Conservation (phyloP, 257 asterid species). For the Solanum arcanum region DNA sequence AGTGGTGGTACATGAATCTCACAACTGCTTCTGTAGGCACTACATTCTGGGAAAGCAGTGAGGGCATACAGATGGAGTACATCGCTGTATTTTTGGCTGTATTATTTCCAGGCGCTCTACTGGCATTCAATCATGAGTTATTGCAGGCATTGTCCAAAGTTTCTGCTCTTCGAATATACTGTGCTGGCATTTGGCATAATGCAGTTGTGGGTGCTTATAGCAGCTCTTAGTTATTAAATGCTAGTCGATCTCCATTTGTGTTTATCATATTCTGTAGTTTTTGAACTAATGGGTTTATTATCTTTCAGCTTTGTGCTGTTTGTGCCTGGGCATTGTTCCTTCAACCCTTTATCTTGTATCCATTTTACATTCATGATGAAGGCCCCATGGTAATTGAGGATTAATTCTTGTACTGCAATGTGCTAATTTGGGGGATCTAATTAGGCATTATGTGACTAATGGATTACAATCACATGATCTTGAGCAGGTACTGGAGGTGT, state of each 20-base stretch:
- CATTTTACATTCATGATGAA: conserved; percentile 56
- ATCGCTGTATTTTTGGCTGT: conserved; percentile 67
- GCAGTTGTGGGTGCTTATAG: conserved; percentile 46
- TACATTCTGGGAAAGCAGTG: conserved; percentile 50
- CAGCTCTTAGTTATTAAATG: neutral
- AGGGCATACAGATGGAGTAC: conserved; percentile 78
- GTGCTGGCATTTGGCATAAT: conserved; percentile 97
- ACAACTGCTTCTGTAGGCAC: conserved; percentile 20
- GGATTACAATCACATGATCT: neutral
- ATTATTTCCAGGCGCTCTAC: conserved; percentile 87
- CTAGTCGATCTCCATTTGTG: neutral
- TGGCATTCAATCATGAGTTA: conserved; percentile 63
- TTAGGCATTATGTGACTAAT: conserved; percentile 3
- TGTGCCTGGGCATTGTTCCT: conserved; percentile 47
- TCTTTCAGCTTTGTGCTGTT: conserved; percentile 56
- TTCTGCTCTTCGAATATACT: conserved; percentile 76
- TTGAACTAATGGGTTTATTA: conserved; percentile 4
- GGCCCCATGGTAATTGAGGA: conserved; percentile 49
- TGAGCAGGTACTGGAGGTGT: conserved; percentile 63
- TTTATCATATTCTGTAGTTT: conserved; percentile 1
- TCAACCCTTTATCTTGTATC: conserved; percentile 53
- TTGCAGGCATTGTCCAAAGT: conserved; percentile 43
- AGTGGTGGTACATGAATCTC: conserved; percentile 7
- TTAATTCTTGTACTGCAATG: neutral
- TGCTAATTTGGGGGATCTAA: conserved; percentile 2